phyloP scores from a whole-genome alignment of 1,284 basidiomycete genomes.

The Omphalotus olearius region DNA sequence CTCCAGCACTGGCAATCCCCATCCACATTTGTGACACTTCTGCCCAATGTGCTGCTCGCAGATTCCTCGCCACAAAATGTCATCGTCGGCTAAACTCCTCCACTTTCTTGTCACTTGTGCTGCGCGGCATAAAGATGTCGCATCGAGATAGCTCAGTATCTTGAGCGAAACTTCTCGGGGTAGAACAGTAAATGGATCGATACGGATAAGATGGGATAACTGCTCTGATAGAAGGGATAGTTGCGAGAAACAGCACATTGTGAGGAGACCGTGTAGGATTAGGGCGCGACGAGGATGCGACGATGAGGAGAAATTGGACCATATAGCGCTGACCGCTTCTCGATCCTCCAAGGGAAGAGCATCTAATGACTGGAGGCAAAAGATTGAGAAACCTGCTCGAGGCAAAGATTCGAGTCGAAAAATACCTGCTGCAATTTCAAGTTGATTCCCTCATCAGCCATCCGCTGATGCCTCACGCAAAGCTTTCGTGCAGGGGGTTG shows the following conservation, averaged over 20 bases:
- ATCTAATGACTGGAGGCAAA: conserved; percentile 75
- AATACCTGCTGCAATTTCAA: conserved; percentile 87
- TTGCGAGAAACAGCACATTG: conserved; percentile 99
- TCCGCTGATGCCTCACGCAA: conserved; percentile 90
- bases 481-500: conserved; percentile 63
- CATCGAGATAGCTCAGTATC: conserved; percentile 91
- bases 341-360: conserved; percentile 87
- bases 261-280: conserved; percentile 94
- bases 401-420: background rate
- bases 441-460: conserved; percentile 96
- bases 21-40: conserved; percentile 96
- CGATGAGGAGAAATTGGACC: conserved; percentile 96
- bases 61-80: conserved; percentile 90
- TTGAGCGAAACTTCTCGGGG: conserved; percentile 90
- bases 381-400: background rate
- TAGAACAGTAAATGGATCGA: conserved; percentile 91
- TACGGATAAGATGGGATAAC: conserved; percentile 86
- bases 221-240: conserved; percentile 96
- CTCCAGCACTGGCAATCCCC: conserved; percentile 93
- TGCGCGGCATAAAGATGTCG: conserved; percentile 91
- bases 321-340: conserved; percentile 87
- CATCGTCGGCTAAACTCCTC: conserved; percentile 92
- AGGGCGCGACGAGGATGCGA: conserved; percentile 87
- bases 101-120: conserved; percentile 90
- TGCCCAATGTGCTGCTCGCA: conserved; percentile 99